Evolutionary conservation across 2,329 filamentous ascomycete genomes (phyloP), one percentile per base, ranked within the genome.

Genomic region (Ceratocystis smalleyi): DNA sequence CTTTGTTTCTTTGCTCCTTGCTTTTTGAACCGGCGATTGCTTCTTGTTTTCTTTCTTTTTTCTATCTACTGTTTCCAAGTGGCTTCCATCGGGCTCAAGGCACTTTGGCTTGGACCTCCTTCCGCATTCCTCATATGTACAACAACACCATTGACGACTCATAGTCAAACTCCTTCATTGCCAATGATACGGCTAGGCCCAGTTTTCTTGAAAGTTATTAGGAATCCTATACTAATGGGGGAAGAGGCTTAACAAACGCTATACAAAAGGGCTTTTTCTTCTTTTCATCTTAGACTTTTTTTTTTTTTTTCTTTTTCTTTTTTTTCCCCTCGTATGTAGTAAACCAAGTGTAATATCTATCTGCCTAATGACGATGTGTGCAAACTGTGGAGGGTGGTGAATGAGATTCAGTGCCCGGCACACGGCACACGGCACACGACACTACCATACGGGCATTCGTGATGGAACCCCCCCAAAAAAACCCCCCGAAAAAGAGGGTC

Each of bases 191-290:
- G n/a, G 47, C 17, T n/a, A n/a, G 12, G 27, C 54, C 30, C 19
- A 17, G 24, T 19, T 35, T 57, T 30, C 54, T 57, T 57, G 54
- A 19, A 17, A 35, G 54, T 57, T 51, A 27, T 27, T 51, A 51
- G 22, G 47, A 51, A 51, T 27, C 5, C 8, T 51, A 51, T 27
- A 24, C 24, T 15, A 45, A 61, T 15, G 12, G 59, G 35, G n/a
- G 43, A 54, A 62, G 27, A 35, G 47, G 61, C 61, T 54, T 47
- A 61, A 61, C 35, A 64, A 61, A 61, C 49, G 47, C 61, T 64
- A 57, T 64, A 64, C 32, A 64, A 64, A 64, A 61, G 47, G 59
- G 60, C 43, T 64, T 10, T 64, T 27, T 61, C 40, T 60, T 64
- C 6, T 64, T 61, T 61, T 32, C 32, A 32, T 32, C 30, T 47